Evolutionary conservation across 768 basidiomycete species (phyloP), one percentile per base, ranked within the genome.

Genomic region (Cyclocybe aegerita): DNA sequence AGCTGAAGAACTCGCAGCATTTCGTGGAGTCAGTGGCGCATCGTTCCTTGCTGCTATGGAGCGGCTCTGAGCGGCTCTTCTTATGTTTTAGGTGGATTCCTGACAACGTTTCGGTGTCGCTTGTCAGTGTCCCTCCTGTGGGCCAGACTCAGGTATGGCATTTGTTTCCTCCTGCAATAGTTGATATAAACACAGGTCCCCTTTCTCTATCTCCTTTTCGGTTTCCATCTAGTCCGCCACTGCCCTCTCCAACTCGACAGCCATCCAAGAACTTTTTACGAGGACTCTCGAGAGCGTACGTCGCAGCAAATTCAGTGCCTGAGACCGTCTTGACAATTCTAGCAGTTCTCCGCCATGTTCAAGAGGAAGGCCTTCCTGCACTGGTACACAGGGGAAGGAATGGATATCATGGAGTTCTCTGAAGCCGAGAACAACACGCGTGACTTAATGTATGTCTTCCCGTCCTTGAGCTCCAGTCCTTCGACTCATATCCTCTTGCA

Each of bases 321-420:
- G 12, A 9, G 54, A 29, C 4, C 42, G 9, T 52, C 41, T 23
- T 29, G 9, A 54, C 39, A 23, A 43, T 36, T 15, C 37, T 35
- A 14, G 36, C 60, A 92, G 87, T 94, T 92, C 67, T 54, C 80
- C 0, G 69, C 76, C 4, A 93, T 95, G 90, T 94, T 81, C 70
- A 90, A 87, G 64, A 81, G 92, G 30, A 76, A 78, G 39, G 93
- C 93, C 4, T 96, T 90, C 77, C 68, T 95, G 50, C 91, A 94
- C 65, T 93, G 91, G 90, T 94, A 93, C 65, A 88, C 84, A 7
- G 88, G 83, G 9, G 93, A 95, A 66, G 93, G 93, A 38, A 94
- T 95, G 93, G 93, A 94, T 63, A 64, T 79, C 12, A 80, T 86
- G 85, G 80, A 93, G 68, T 92, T 93, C 67, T 79, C 87, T 0